phyloP scores from a whole-genome alignment of 768 basidiomycete genomes.

The Lactarius sanguifluus region DNA sequence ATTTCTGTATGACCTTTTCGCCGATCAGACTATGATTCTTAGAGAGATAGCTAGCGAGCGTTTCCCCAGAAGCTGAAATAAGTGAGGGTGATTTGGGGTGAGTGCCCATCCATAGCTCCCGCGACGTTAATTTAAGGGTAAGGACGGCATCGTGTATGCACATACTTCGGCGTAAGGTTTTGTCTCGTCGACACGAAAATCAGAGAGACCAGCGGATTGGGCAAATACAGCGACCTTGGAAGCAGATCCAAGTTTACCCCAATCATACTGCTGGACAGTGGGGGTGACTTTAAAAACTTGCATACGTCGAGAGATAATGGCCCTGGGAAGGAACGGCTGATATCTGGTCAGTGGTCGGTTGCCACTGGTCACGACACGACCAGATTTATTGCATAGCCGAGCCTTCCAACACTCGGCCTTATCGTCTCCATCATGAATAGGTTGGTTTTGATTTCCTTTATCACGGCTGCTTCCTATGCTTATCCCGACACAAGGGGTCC shows the following conservation, averaged over 20 bases:
- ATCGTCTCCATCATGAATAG: slow-evolving; percentile 15
- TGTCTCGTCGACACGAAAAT: slow-evolving; percentile 64
- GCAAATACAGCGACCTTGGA: slow-evolving; percentile 92
- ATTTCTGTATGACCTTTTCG: slow-evolving; percentile 24
- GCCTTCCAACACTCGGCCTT: not conserved
- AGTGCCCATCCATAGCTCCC: slow-evolving; percentile 98
- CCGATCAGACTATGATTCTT: slow-evolving; percentile 64
- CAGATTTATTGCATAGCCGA: not conserved
- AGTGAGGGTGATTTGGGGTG: slow-evolving; percentile 74
- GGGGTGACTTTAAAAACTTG: slow-evolving; percentile 78
- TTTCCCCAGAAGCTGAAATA: slow-evolving; percentile 43
- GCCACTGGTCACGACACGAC: not conserved
- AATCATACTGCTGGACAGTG: slow-evolving; percentile 89
- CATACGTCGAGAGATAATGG: slow-evolving; percentile 9
- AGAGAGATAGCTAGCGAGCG: slow-evolving; percentile 61
- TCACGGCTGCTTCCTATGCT: not conserved
- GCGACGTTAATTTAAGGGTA: not conserved
- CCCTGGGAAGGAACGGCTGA: not conserved
- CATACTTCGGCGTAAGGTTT: slow-evolving; percentile 92
- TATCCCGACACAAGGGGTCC: slow-evolving; percentile 24
- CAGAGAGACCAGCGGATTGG: slow-evolving; percentile 54
- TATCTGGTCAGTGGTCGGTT: no score
- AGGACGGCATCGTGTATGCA: slow-evolving; percentile 2
- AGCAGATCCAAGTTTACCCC: slow-evolving; percentile 81
- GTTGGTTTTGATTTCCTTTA: not conserved